Evolutionary conservation across 257 asterid genomes (phyloP).

Genomic region (Solanum etuberosum): DNA sequence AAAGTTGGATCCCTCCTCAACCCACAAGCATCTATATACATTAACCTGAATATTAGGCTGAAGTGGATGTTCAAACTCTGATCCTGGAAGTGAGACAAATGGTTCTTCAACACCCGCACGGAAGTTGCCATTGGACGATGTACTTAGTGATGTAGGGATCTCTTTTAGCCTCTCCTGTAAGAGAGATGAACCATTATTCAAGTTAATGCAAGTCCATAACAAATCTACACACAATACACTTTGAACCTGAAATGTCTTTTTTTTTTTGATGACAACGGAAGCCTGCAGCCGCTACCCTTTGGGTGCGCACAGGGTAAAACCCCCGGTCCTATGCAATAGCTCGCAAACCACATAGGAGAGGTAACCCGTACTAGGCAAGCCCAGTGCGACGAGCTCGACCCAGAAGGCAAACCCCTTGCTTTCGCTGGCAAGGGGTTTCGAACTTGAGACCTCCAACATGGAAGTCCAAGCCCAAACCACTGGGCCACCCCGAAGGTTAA

Average conservation of each 20-base stretch:
- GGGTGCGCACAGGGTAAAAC: background rate
- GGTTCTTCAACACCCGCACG: slow-evolving; percentile 55
- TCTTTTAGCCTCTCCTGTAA: slow-evolving; percentile 84
- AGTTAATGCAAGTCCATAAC: background rate
- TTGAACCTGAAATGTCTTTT: background rate
- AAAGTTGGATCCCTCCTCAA: background rate
- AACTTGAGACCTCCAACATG: background rate
- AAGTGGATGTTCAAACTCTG: slow-evolving; percentile 54
- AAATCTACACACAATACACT: background rate
- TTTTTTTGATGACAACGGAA: background rate
- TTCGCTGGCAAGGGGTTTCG: background rate
- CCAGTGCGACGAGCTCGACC: background rate
- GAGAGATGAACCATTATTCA: slow-evolving; percentile 5
- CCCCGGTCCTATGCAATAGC: background rate
- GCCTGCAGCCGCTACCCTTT: background rate
- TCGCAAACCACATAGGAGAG: background rate
- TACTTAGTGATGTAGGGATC: slow-evolving; percentile 67
- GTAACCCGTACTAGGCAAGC: background rate
- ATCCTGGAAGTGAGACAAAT: slow-evolving; percentile 69
- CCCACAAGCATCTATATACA: background rate
- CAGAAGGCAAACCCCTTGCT: background rate
- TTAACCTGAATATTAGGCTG: slow-evolving; percentile 73
- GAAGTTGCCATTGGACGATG: slow-evolving; percentile 51
- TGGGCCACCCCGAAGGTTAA: background rate
- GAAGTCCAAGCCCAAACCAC: background rate